Evolutionary conservation across 345 rosid genomes (phyloP).

Genomic region (Isatis tinctoria): DNA sequence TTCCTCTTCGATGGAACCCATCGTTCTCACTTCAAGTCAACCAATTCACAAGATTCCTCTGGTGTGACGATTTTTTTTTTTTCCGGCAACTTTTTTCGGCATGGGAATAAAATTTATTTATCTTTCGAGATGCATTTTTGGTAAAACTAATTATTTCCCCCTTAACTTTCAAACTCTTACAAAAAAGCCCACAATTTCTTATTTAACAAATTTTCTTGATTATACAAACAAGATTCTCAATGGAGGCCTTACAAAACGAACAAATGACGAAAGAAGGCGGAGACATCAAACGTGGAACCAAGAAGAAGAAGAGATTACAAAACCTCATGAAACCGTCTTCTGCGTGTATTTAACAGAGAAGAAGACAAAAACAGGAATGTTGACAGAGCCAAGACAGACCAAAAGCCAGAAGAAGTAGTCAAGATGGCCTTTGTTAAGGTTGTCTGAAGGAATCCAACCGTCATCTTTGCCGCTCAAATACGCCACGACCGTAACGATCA

Average conservation of each 20-base stretch:
- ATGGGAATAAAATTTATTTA: too few species aligned
- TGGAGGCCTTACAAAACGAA: neutral
- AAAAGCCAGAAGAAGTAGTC: conserved; percentile 83
- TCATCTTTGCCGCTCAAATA: conserved; percentile 46
- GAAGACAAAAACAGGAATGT: conserved; percentile 48
- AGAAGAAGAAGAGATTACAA: neutral
- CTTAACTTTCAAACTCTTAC: neutral
- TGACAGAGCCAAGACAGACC: conserved; percentile 55
- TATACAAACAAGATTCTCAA: neutral
- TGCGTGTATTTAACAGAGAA: conserved; percentile 55
- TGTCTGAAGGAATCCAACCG: conserved; percentile 78
- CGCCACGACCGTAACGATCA: conserved; percentile 62
- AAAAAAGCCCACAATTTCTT: neutral
- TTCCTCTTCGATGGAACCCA: too few species aligned
- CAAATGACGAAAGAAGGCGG: too few species aligned
- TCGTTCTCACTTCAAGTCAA: too few species aligned
- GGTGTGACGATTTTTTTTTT: too few species aligned
- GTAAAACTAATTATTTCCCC: too few species aligned
- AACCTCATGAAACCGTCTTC: conserved; percentile 33
- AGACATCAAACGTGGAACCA: too few species aligned
- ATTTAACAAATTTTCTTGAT: neutral
- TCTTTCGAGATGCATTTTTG: too few species aligned
- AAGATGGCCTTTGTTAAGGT: conserved; percentile 78
- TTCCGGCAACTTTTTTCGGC: too few species aligned
- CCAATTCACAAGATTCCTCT: too few species aligned